phyloP scores from a whole-genome alignment of 2,329 filamentous ascomycete species.

The Ceratocystis smalleyi region DNA sequence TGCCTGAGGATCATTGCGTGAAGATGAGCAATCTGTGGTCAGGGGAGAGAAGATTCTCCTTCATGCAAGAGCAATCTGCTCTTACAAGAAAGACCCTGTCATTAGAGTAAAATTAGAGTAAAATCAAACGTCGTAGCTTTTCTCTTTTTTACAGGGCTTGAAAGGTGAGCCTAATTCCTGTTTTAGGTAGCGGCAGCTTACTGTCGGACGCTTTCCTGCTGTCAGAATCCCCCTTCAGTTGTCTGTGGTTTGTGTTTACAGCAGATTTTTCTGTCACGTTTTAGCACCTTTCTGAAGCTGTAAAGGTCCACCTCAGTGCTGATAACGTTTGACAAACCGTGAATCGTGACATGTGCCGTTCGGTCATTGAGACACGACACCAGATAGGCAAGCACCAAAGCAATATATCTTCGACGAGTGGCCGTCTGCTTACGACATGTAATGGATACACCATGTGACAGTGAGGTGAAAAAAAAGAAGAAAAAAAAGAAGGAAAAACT shows the following conservation, averaged over 20 bases:
- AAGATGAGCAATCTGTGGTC: background rate
- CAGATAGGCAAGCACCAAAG: background rate
- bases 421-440: background rate
- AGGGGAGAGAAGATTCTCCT: too few relatives aligned
- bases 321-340: background rate
- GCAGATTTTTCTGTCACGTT: background rate
- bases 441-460: background rate
- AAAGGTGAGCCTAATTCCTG: background rate
- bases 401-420: background rate
- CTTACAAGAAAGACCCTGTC: too few relatives aligned
- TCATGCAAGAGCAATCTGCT: too few relatives aligned
- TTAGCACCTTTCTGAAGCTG: background rate
- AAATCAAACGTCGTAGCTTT: too few relatives aligned
- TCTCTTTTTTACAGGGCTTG: too few relatives aligned
- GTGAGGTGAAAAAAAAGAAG: too few relatives aligned
- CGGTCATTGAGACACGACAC: background rate
- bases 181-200: background rate
- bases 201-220: background rate
- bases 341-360: background rate
- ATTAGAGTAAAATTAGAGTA: too few relatives aligned
- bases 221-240: background rate
- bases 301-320: background rate
- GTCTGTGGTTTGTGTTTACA: background rate
- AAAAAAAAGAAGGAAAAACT: too few relatives aligned
- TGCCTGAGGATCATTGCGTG: background rate